These are phyloP conservation scores for Fraxinus paxiana DNA, from an alignment of 305 asterid genomes.

Conservation along the genomic window DNA sequence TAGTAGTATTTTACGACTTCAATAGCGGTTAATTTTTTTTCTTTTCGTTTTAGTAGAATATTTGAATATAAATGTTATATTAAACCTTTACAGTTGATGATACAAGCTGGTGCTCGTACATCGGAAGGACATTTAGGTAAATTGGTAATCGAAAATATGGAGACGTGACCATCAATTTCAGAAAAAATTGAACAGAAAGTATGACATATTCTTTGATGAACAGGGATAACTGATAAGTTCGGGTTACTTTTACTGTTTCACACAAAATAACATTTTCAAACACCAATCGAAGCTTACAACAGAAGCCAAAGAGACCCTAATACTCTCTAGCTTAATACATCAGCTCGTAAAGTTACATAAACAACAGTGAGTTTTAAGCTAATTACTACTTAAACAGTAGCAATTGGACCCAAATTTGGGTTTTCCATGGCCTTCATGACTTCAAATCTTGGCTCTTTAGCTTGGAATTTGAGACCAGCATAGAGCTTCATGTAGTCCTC, in stretches of 20 bases:
- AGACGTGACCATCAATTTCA: neutral
- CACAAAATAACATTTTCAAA: neutral
- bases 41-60: no score
- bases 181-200: neutral
- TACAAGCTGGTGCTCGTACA: no score
- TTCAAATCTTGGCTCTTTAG: no score
- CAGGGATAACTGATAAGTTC: neutral
- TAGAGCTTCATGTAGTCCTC: no score
- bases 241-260: neutral
- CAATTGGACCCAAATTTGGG: constrained; percentile 29
- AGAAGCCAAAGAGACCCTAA: neutral
- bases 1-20: no score
- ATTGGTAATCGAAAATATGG: neutral
- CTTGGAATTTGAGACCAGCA: no score
- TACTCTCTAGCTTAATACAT: neutral
- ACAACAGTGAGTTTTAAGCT: neutral
- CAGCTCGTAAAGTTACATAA: neutral
- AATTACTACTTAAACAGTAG: constrained; percentile 28
- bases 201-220: neutral
- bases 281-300: neutral
- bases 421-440: no score
- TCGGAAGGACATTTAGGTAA: no score
- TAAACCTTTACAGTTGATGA: no score
- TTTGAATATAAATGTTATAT: no score
- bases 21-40: no score